These are phyloP conservation scores for Oxyria digyna DNA, from an alignment of 148 eudicot species.

Conservation along the genomic window DNA sequence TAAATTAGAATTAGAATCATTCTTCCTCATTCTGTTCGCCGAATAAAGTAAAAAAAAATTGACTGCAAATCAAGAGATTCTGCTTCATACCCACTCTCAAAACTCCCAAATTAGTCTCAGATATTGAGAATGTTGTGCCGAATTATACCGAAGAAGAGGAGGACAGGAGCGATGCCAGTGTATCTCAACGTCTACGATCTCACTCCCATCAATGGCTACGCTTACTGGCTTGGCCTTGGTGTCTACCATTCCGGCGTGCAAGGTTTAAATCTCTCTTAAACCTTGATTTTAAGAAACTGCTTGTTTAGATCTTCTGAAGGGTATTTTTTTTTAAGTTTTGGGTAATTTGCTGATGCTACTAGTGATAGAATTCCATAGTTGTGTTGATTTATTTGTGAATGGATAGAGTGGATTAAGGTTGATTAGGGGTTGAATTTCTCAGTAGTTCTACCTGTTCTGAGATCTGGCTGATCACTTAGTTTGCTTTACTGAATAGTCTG, in stretches of 20 bases:
- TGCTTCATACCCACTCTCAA: neutral
- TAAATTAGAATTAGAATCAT: neutral
- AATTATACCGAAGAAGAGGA: slow-evolving; percentile 51
- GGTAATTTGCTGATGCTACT: neutral
- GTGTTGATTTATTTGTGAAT: neutral
- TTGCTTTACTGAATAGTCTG: neutral
- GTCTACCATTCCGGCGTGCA: slow-evolving; percentile 85
- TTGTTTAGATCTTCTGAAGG: neutral
- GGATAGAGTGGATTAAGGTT: neutral
- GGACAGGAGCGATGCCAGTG: slow-evolving; percentile 51
- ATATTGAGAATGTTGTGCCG: slow-evolving; percentile 59
- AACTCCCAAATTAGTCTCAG: neutral
- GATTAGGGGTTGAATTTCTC: neutral
- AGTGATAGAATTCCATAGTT: neutral
- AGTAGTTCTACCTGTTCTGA: neutral
- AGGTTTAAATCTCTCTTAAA: slow-evolving; percentile 24
- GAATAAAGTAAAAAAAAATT: neutral
- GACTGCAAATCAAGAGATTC: neutral
- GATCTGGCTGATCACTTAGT: slow-evolving; percentile 1
- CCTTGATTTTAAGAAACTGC: too few species aligned
- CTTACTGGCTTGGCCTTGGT: slow-evolving; percentile 86
- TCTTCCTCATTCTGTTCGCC: neutral
- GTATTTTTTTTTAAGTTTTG: neutral
- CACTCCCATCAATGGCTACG: slow-evolving; percentile 76
- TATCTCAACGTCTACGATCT: slow-evolving; percentile 84